Conservation (phyloP, 495 filamentous ascomycete species). For the Daldinia childiae region DNA sequence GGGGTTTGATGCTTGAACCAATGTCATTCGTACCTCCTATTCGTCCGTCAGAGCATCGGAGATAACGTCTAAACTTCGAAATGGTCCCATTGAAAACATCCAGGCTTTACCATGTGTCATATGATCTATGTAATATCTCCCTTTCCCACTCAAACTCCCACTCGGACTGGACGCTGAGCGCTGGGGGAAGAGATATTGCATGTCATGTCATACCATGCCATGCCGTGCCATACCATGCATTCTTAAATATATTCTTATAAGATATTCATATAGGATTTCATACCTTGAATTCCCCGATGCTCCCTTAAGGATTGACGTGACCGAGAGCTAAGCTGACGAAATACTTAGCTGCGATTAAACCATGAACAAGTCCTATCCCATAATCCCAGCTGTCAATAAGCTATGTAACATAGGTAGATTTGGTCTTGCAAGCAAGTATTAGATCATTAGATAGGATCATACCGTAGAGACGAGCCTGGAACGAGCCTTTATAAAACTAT, state of each 20-base stretch:
- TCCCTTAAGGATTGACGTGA: conserved; percentile 7
- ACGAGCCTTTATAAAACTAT: not conserved
- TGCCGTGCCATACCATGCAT: not conserved
- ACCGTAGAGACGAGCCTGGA: not conserved
- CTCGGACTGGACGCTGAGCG: not conserved
- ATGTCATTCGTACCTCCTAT: conserved; percentile 9
- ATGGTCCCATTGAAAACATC: not conserved
- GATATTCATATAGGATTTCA: not conserved
- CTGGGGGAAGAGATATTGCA: not conserved
- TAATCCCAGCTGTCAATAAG: not conserved
- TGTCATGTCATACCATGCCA: not conserved
- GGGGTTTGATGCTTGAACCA: conserved; percentile 15
- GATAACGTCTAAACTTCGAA: conserved; percentile 18
- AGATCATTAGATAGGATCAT: not conserved
- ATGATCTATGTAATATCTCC: conserved; percentile 18
- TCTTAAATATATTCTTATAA: conserved; percentile 4
- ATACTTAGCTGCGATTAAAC: not conserved
- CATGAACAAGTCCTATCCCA: not conserved
- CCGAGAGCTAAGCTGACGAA: not conserved
- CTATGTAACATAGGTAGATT: not conserved
- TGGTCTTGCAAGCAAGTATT: not conserved
- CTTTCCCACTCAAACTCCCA: conserved; percentile 2
- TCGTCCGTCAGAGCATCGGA: conserved; percentile 18
- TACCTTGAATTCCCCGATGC: conserved; percentile 1
- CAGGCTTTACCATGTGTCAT: conserved; percentile 20